Percentiles rank a stretch among this genome's conserved stretches.
Evolutionary conservation across 805 yeast genomes (phyloP).

Genomic region (Hanseniaspora pseudoguilliermondii): DNA sequence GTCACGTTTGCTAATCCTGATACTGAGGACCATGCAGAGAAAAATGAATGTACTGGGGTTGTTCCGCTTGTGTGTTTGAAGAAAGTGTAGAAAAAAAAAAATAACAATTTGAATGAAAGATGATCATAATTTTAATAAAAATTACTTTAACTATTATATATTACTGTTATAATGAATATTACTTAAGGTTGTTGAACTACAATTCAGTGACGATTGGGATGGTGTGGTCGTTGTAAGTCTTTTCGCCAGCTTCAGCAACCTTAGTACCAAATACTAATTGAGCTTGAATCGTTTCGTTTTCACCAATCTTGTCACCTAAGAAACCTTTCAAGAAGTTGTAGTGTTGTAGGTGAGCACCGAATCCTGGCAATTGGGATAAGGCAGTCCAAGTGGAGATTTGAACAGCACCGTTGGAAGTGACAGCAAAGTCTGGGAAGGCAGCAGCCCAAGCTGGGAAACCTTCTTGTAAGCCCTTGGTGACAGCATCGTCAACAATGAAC

Average conservation of each 20-base stretch:
- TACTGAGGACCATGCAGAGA: slow-evolving; percentile 24
- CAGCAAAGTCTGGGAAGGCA: slow-evolving; percentile 37
- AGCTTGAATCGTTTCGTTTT: slow-evolving; percentile 34
- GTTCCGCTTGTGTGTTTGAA: slow-evolving; percentile 30
- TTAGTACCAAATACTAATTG: slow-evolving; percentile 42
- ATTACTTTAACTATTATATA: neutral
- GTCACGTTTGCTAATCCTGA: slow-evolving; percentile 15
- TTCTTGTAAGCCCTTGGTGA: slow-evolving; percentile 31
- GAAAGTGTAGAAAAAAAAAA: neutral
- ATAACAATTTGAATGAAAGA: neutral
- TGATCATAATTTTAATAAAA: neutral
- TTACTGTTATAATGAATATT: neutral
- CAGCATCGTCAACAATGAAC: slow-evolving; percentile 35
- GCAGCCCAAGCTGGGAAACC: slow-evolving; percentile 34
- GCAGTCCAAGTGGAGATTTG: slow-evolving; percentile 41
- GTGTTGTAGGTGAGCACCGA: slow-evolving; percentile 44
- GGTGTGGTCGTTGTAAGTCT: slow-evolving; percentile 33
- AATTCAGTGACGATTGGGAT: slow-evolving; percentile 26
- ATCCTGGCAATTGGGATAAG: slow-evolving; percentile 30
- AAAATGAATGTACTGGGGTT: slow-evolving; percentile 28
- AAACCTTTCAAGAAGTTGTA: slow-evolving; percentile 35
- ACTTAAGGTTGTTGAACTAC: neutral
- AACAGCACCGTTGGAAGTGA: slow-evolving; percentile 38
- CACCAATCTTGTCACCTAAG: slow-evolving; percentile 31
- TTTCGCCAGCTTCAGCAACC: slow-evolving; percentile 28